Evolutionary conservation across 2,329 filamentous ascomycete genomes (phyloP).

Genomic region (Tympanopsis confertula): DNA sequence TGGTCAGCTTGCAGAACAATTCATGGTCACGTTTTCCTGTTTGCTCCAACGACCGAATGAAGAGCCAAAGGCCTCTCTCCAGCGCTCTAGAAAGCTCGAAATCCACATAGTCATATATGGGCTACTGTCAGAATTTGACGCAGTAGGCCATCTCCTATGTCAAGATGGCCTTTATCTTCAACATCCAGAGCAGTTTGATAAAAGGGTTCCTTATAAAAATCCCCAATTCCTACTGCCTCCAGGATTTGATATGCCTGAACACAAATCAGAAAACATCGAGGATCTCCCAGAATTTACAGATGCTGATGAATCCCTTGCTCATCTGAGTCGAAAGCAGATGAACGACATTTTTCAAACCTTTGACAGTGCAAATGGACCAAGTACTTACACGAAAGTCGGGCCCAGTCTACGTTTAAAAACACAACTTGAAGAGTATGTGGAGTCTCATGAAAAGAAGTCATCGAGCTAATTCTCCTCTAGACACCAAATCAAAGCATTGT

Average conservation of each 20-base stretch:
- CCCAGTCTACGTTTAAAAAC: conserved; percentile 4
- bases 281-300: not conserved
- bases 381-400: conserved; percentile 1
- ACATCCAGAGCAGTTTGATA: conserved; percentile 4
- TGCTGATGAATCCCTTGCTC: not conserved
- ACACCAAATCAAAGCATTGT: conserved; percentile 14
- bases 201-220: conserved; percentile 6
- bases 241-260: conserved; percentile 7
- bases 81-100: not conserved
- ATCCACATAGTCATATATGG: conserved; percentile 4
- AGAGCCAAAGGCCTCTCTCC: not conserved
- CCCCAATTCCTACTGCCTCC: conserved; percentile 7
- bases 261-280: conserved; percentile 3
- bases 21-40: conserved; percentile 1
- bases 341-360: conserved; percentile 6
- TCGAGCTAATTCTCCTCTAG: conserved; percentile 4
- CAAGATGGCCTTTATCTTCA: conserved; percentile 5
- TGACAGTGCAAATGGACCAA: conserved; percentile 4
- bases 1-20: not conserved
- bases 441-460: too few relatives aligned
- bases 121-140: conserved; percentile 1
- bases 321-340: conserved; percentile 4
- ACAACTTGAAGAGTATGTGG: conserved; percentile 7
- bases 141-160: conserved; percentile 1
- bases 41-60: not conserved